Evolutionary conservation across 2,329 filamentous ascomycete genomes (phyloP), one percentile per base, ranked within the genome.

Genomic region (Venturia pyrina): DNA sequence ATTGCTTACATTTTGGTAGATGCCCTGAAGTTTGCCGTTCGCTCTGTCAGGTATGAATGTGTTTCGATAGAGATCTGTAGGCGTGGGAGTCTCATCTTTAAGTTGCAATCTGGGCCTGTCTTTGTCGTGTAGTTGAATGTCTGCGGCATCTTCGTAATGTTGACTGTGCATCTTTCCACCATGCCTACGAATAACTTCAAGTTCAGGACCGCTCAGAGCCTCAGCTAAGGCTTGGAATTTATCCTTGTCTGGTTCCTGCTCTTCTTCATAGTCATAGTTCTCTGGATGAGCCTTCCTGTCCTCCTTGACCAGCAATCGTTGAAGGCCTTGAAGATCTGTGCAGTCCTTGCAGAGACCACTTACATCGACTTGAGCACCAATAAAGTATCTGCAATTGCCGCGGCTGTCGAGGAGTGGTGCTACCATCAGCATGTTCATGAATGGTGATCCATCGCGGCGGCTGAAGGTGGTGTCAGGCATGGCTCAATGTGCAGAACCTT

Each of bases 351-450:
- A 85, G 0, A 91, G 79, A 3, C 87, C 86, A 1, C 85, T 88
- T 6, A 91, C 81, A 68, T 91, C 89, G 37, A 91, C 84, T 72
- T 91, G 88, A 0, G 88, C 88, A 32, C 89, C 89, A 65, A 91
- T 85, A 71, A 85, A 86, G 72, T 91, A 91, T 37, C 88, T 82
- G 1, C 89, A 81, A 0, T 80, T 79, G 2, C 89, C 89, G 21
- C 84, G 82, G 57, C 83, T 88, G 71, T 91, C 89, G 69, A 86
- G 83, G 0, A 91, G 77, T 0, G 88, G 89, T 1, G 88, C 86
- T n/a, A 85, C 83, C 85, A 90, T 89, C 32, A 91, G 79, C 2
- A 92, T 79, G 68, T 91, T 92, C 82, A 91, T 87, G 71, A 91
- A 91, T 0, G 88, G 87, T 0, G 87, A 89, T 0, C 89, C 89